Conservation (phyloP, 495 filamentous ascomycete species). For the Mycothermus thermophilus region DNA sequence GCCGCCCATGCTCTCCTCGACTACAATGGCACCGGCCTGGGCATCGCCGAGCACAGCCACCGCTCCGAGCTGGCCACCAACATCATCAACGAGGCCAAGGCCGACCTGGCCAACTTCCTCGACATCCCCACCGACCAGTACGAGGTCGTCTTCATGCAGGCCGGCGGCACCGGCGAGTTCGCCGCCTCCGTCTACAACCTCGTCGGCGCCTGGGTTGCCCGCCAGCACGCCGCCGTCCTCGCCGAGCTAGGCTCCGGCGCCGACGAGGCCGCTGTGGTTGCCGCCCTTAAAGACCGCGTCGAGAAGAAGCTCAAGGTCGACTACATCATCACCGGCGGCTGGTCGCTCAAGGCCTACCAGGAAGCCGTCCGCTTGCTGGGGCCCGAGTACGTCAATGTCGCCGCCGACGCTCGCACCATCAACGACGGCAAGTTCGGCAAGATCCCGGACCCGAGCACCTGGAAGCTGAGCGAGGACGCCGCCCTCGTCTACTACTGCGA, state of each 20-base stretch:
- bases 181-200: constrained; percentile 70
- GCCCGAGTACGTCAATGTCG: constrained; percentile 65
- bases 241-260: constrained; percentile 20
- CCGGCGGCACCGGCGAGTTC: constrained; percentile 72
- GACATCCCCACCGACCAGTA: constrained; percentile 58
- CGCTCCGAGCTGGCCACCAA: constrained; percentile 62
- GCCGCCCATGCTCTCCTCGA: constrained; percentile 68
- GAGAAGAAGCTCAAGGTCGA: constrained; percentile 60
- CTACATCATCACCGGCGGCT: constrained; percentile 85
- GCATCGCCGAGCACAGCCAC: constrained; percentile 77
- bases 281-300: constrained; percentile 45
- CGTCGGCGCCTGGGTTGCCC: constrained; percentile 66
- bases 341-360: constrained; percentile 84
- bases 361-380: constrained; percentile 69
- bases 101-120: constrained; percentile 50
- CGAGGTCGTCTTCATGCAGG: constrained; percentile 71
- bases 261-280: constrained; percentile 36
- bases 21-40: constrained; percentile 67
- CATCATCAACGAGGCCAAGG: constrained; percentile 53
- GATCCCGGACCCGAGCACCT: constrained; percentile 62
- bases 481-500: constrained; percentile 84
- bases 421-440: constrained; percentile 79
- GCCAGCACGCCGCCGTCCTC: constrained; percentile 32
- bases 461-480: constrained; percentile 61
- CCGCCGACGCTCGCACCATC: constrained; percentile 49